Evolutionary conservation across 202 grass and related monocot genomes (phyloP).

Genomic region (Hordeum pubiflorum): DNA sequence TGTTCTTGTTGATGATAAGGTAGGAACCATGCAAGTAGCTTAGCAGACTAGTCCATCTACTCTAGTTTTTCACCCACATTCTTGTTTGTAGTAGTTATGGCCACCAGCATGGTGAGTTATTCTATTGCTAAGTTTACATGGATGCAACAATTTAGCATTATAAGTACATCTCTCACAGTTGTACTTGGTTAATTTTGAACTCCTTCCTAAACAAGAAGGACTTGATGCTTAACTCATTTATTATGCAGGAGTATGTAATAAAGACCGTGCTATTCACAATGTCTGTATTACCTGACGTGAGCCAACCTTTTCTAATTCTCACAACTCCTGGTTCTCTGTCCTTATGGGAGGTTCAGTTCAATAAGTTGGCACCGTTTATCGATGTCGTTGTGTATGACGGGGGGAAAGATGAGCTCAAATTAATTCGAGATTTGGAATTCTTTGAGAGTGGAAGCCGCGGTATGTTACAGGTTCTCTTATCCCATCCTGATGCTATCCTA

Average conservation of each 20-base stretch:
- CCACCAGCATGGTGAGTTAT: neutral
- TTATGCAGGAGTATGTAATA: conserved; percentile 50
- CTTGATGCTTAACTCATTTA: conserved; percentile 10
- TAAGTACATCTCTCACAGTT: neutral
- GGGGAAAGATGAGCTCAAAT: conserved; percentile 35
- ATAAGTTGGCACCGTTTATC: conserved; percentile 48
- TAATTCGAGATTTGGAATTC: conserved; percentile 48
- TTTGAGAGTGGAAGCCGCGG: conserved; percentile 29
- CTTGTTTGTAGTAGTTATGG: neutral
- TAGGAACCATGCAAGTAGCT: neutral
- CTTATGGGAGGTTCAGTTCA: conserved; percentile 59
- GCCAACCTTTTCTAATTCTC: conserved; percentile 54
- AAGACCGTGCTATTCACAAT: conserved; percentile 57
- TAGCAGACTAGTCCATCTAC: neutral
- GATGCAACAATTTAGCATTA: neutral
- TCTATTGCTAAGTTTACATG: neutral
- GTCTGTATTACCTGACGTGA: conserved; percentile 36
- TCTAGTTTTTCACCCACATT: neutral
- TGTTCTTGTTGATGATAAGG: conserved; percentile 71
- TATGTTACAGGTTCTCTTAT: conserved; percentile 67
- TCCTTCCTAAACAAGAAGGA: neutral
- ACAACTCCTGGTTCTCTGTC: conserved; percentile 38
- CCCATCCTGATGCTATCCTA: conserved; percentile 58
- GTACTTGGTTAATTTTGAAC: neutral
- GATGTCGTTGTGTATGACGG: conserved; percentile 52